Percentiles rank a stretch among this genome's conserved stretches.
These are phyloP conservation scores for Gymnopus androsaceus DNA, from an alignment of 1,284 basidiomycete genomes.

Conservation along the genomic window DNA sequence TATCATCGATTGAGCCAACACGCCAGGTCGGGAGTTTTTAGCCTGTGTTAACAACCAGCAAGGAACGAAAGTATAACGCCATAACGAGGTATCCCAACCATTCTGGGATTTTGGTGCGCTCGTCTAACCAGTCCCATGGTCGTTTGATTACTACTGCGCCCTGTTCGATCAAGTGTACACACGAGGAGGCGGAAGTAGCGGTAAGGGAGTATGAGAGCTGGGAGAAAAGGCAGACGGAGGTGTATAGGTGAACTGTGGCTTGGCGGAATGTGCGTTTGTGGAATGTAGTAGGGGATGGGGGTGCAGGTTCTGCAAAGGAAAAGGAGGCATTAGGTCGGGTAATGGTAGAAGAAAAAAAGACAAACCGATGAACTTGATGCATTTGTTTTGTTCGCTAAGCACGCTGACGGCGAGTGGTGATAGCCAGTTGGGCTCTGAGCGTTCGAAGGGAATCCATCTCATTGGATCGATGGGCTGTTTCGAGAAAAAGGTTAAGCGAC, in stretches of 20 bases:
- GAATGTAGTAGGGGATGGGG: slow-evolving; percentile 4
- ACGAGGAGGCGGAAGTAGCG: not conserved
- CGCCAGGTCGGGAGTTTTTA: no score
- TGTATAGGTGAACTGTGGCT: slow-evolving; percentile 1
- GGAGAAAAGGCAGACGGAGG: not conserved
- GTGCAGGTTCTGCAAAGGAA: slow-evolving; percentile 9
- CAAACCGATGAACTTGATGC: slow-evolving; percentile 14
- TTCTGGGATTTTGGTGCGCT: not conserved
- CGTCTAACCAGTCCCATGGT: not conserved
- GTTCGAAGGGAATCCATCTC: slow-evolving; percentile 9
- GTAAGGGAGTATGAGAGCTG: not conserved
- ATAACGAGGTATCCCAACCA: not conserved
- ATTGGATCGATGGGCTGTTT: slow-evolving; percentile 14
- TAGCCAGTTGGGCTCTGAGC: slow-evolving; percentile 1
- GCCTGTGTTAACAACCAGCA: no score
- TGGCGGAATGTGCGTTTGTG: slow-evolving; percentile 16
- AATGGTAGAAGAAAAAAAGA: not conserved
- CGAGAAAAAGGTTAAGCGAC: not conserved
- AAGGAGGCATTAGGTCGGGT: not conserved
- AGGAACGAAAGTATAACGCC: not conserved
- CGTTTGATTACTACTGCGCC: not conserved
- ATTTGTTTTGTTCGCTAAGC: slow-evolving; percentile 7
- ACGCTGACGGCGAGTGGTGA: slow-evolving; percentile 15
- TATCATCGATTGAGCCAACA: not conserved
- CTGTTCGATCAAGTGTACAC: not conserved